These are phyloP conservation scores for Coemansia sp. DNA, from an alignment of 192 early-diverging fungal species.

Conservation along the genomic window DNA sequence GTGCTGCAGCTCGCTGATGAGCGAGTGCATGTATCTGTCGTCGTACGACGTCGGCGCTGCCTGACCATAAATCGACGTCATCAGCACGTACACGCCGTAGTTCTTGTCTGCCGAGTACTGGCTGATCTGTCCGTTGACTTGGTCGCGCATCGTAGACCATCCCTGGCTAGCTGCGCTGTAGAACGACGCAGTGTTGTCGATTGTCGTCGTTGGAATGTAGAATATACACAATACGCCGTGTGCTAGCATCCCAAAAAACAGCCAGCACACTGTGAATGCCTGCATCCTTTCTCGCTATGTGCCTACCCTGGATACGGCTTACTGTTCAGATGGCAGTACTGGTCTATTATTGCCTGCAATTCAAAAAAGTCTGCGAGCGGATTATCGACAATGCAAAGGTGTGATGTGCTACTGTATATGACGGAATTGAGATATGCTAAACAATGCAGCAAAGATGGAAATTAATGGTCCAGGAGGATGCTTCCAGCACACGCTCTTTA, in stretches of 20 bases:
- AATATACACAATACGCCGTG: neutral
- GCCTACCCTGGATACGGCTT: neutral
- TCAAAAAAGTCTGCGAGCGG: no score
- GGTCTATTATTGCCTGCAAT: neutral
- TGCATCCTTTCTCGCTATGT: neutral
- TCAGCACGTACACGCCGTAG: conserved; percentile 16
- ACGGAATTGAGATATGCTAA: neutral
- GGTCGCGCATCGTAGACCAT: conserved; percentile 11
- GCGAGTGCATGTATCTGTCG: conserved; percentile 13
- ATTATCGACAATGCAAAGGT: neutral
- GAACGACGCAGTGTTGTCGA: conserved; percentile 27
- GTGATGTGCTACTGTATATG: neutral
- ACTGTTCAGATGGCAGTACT: no score
- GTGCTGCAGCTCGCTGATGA: conserved; percentile 17
- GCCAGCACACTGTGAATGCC: neutral
- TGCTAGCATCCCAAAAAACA: neutral
- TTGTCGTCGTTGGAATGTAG: conserved; percentile 24
- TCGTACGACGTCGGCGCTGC: conserved; percentile 12
- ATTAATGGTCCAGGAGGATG: no score
- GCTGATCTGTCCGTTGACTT: conserved; percentile 8
- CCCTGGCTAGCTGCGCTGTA: conserved; percentile 13
- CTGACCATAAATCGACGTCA: conserved; percentile 13
- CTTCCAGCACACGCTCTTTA: neutral
- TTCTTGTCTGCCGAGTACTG: conserved; percentile 3
- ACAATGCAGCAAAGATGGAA: neutral